Evolutionary conservation across 768 basidiomycete genomes (phyloP), one percentile per base, ranked within the genome.

Genomic region (Lepiota venenata): DNA sequence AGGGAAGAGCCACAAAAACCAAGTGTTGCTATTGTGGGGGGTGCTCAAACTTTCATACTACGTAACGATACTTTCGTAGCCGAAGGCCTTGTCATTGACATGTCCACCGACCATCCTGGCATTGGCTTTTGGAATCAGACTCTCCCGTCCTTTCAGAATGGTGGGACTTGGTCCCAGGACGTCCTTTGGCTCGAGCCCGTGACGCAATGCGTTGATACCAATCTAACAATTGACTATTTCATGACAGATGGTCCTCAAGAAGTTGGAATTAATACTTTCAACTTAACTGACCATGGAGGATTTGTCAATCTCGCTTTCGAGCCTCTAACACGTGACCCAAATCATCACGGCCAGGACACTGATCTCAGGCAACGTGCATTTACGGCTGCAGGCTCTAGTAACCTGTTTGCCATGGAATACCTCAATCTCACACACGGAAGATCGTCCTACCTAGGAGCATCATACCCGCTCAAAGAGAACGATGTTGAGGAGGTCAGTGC

Each of bases 351-450:
- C 6, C 62, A 63, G 41, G 47, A 61, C 38, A 44, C 58, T 27
- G 40, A 60, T 37, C 46, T 61, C 16, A 18, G 35, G 7, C 51
- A 59, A 16, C 62, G 61, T 14, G 62, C 60, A 14, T 61, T 58
- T 35, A 63, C 60, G 36, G 63, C 59, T 8, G 63, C 59, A 0
- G 60, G 56, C 11, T 16, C 57, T 11, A 60, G 62, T 27, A 61
- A 64, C 18, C 43, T 51, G 27, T 49, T 50, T 27, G 43, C 54
- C 16, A 58, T 64, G 55, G 2, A 46, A 7, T 39, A 22, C 10
- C 49, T 61, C 15, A 61, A 61, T 42, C 4, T 58, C n/a, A 57
- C 63, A 1, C 58, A 60, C 2, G 58, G 61, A 27, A 36, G 46
- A 25, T 56, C 52, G 15, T 60, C 51, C 36, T 22, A 43, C 25